Percentiles rank a stretch among this genome's conserved stretches.
Evolutionary conservation across 306 rosid genomes (phyloP).

Genomic region (Vicia villosa): DNA sequence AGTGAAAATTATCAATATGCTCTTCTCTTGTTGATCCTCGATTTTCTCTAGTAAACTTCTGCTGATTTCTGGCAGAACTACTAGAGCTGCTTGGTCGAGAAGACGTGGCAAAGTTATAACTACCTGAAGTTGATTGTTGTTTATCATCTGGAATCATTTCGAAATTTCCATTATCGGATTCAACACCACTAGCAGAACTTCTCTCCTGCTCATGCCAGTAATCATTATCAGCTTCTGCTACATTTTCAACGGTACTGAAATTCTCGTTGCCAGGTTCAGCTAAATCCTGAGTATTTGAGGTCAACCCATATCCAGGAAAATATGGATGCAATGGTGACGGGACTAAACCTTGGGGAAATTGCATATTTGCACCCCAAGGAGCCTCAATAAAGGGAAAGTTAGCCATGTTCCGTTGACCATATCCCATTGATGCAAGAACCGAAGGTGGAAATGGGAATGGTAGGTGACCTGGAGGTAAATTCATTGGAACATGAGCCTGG

Average conservation of each 20-base stretch:
- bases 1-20: conserved; percentile 55
- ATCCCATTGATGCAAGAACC: conserved; percentile 79
- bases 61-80: conserved; percentile 52
- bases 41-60: conserved; percentile 60
- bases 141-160: conserved; percentile 79
- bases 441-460: conserved; percentile 78
- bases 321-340: conserved; percentile 69
- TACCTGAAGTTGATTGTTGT: conserved; percentile 78
- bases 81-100: conserved; percentile 53
- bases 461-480: conserved; percentile 67
- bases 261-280: conserved; percentile 59
- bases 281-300: conserved; percentile 64
- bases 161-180: conserved; percentile 66
- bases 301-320: conserved; percentile 69
- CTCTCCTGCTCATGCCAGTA: conserved; percentile 93
- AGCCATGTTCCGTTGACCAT: conserved; percentile 70
- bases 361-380: conserved; percentile 87
- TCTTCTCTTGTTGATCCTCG: conserved; percentile 55
- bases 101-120: conserved; percentile 54
- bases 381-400: conserved; percentile 76
- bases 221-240: conserved; percentile 62
- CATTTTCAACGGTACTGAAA: conserved; percentile 60
- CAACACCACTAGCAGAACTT: conserved; percentile 67
- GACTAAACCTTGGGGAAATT: conserved; percentile 74
- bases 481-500: conserved; percentile 74